Evolutionary conservation across 2,329 filamentous ascomycete genomes (phyloP).

Genomic region (Neonectria ditissima): DNA sequence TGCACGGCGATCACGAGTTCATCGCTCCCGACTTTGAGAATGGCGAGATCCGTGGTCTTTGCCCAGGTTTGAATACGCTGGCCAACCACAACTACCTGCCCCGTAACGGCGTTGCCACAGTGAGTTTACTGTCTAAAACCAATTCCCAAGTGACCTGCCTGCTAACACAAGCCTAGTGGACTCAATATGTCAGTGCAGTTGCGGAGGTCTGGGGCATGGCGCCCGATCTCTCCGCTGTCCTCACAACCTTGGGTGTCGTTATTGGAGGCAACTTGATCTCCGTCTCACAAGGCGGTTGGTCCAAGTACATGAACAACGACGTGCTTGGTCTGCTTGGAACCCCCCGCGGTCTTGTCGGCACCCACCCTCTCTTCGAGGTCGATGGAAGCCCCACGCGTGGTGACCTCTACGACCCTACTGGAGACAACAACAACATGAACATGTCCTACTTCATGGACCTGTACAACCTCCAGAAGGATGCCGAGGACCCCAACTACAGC

Average conservation of each 20-base stretch:
- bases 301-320: conserved; percentile 57
- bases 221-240: conserved; percentile 23
- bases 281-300: conserved; percentile 42
- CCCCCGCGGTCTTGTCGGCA: conserved; percentile 61
- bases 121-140: conserved; percentile 6
- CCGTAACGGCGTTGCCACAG: conserved; percentile 38
- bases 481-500: conserved; percentile 45
- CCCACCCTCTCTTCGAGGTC: conserved; percentile 67
- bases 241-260: conserved; percentile 35
- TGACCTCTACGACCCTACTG: conserved; percentile 62
- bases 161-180: conserved; percentile 11
- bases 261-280: conserved; percentile 55
- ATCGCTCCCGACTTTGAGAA: conserved; percentile 27
- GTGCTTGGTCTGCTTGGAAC: conserved; percentile 56
- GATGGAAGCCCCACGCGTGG: conserved; percentile 65
- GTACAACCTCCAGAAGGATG: conserved; percentile 56
- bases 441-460: conserved; percentile 63
- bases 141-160: too few relatives aligned
- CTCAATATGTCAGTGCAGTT: conserved; percentile 32
- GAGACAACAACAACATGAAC: conserved; percentile 63
- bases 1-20: conserved; percentile 34
- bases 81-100: conserved; percentile 41
- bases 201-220: conserved; percentile 36
- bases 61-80: conserved; percentile 36
- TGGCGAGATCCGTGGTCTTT: conserved; percentile 36